Base-by-base conservation (phyloP, 2,329 filamentous ascomycete species). In the Hypoxylon rubiginosum region DNA sequence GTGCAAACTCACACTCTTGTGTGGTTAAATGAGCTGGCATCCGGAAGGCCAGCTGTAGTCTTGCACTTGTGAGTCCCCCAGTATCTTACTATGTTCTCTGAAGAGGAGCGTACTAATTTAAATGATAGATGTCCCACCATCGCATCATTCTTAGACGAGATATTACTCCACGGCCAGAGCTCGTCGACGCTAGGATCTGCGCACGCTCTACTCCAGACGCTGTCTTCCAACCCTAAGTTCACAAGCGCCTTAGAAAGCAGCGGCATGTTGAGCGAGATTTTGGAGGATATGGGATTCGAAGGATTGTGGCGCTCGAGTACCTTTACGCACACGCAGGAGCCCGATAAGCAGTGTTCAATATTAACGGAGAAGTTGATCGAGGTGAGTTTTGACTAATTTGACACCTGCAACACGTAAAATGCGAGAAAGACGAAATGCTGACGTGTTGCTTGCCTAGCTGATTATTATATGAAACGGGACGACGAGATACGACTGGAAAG, bases 151-250 rank as follows among this genome's bases (percentile, higher is more conserved):
- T 79, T 91, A 0, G 88, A 91, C 67, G 86, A 89, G 50, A 82
- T 90, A 1, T 78, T 91, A 57, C 74, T 87, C n/a, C 86, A 89
- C 70, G 88, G 88, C 51, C 89, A 91, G 71, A 89, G 88, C 73
- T 81, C 85, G 3, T 77, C 80, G 1, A 88, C 88, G 1, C 78
- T 91, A 5, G 84, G 87, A 72, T 84, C 88, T 7, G 89, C 88
- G 1, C 89, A 91, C 68, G 79, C 80, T 28, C 78, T 92, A 45
- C 80, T 91, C 46, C 83, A 86, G 58, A 88, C 85, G 5, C 76
- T 91, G 10, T 87, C 86, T 21, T 84, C 84, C 1, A 85, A 86
- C 58, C 78, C 80, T 2, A 83, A 83, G 50, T 88, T 88, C 63
- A 78, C 83, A 2, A 79, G 79, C 8, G 81, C 82, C 15, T 77